Percentiles rank a stretch among this genome's conserved stretches.
Evolutionary conservation across 805 yeast genomes (phyloP).

Genomic region (Wickerhamiella shivajii): DNA sequence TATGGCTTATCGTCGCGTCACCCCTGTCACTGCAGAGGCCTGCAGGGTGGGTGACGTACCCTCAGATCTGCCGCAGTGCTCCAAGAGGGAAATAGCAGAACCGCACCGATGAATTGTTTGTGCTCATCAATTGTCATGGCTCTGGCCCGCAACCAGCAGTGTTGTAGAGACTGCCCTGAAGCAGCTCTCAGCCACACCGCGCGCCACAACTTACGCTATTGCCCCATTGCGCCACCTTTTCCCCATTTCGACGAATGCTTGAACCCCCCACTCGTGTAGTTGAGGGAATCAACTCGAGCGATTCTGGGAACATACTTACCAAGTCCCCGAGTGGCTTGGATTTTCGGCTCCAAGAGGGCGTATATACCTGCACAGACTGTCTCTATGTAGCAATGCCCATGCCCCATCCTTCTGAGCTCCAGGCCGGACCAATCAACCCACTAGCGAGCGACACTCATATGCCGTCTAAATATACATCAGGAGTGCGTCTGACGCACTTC

Average conservation of each 20-base stretch:
- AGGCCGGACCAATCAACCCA: slow-evolving; percentile 24
- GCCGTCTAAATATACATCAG: slow-evolving; percentile 16
- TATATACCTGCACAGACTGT: slow-evolving; percentile 19
- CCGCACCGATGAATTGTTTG: too few relatives aligned
- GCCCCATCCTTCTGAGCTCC: slow-evolving; percentile 27
- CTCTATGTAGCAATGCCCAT: slow-evolving; percentile 26
- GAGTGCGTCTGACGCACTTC: slow-evolving; percentile 10
- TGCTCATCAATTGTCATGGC: too few relatives aligned
- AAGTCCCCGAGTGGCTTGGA: not conserved
- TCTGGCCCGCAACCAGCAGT: too few relatives aligned
- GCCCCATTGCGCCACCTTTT: too few relatives aligned
- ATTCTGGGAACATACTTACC: slow-evolving; percentile 5
- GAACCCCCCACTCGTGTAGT: slow-evolving; percentile 3
- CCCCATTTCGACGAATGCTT: slow-evolving; percentile 7
- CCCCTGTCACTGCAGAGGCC: too few relatives aligned
- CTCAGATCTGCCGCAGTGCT: too few relatives aligned
- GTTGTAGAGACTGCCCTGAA: too few relatives aligned
- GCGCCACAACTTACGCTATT: too few relatives aligned
- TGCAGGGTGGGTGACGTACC: too few relatives aligned
- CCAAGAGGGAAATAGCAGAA: too few relatives aligned
- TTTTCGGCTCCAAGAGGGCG: slow-evolving; percentile 20
- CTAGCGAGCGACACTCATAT: slow-evolving; percentile 23
- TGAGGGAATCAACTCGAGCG: slow-evolving; percentile 1
- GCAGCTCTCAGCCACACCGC: too few relatives aligned
- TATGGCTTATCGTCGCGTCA: too few relatives aligned